Conservation (phyloP, 305 asterid genomes). For the Fraxinus greggii region DNA sequence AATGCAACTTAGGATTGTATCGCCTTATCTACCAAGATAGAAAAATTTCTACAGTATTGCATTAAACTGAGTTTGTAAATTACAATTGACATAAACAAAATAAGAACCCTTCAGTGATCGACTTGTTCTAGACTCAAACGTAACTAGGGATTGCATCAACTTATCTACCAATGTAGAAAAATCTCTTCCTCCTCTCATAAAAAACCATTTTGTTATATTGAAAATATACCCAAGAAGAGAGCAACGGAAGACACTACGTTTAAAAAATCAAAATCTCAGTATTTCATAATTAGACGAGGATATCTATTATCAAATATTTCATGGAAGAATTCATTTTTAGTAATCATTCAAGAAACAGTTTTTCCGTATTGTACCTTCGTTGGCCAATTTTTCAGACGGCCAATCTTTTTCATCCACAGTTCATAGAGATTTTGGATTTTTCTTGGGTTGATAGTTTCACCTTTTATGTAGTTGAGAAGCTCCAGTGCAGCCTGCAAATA, state of each 20-base stretch:
- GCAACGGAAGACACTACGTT: neutral
- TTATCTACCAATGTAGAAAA: neutral
- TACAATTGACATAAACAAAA: slow-evolving; percentile 8
- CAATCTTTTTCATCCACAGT: slow-evolving; percentile 66
- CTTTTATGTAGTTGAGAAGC: slow-evolving; percentile 51
- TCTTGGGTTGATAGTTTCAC: slow-evolving; percentile 33
- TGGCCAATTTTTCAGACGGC: slow-evolving; percentile 39
- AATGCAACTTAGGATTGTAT: neutral
- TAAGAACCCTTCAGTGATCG: slow-evolving; percentile 1
- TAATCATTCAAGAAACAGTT: slow-evolving; percentile 6
- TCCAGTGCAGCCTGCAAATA: slow-evolving; percentile 66
- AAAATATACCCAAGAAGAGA: neutral
- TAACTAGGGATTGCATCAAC: slow-evolving; percentile 5
- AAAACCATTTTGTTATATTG: neutral
- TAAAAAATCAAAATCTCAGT: neutral
- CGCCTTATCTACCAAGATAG: neutral
- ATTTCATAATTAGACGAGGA: slow-evolving; percentile 7
- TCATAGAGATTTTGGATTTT: slow-evolving; percentile 52
- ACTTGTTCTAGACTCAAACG: slow-evolving; percentile 8
- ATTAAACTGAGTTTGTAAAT: slow-evolving; percentile 11
- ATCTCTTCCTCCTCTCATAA: neutral
- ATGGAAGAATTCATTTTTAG: neutral
- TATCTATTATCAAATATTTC: slow-evolving; percentile 17
- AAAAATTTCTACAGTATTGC: neutral
- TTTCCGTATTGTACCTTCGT: slow-evolving; percentile 41